Evolutionary conservation across 1,139 yeast species (phyloP), one percentile per base, ranked within the genome.

Genomic region (Geotrichum phurueaensis): DNA sequence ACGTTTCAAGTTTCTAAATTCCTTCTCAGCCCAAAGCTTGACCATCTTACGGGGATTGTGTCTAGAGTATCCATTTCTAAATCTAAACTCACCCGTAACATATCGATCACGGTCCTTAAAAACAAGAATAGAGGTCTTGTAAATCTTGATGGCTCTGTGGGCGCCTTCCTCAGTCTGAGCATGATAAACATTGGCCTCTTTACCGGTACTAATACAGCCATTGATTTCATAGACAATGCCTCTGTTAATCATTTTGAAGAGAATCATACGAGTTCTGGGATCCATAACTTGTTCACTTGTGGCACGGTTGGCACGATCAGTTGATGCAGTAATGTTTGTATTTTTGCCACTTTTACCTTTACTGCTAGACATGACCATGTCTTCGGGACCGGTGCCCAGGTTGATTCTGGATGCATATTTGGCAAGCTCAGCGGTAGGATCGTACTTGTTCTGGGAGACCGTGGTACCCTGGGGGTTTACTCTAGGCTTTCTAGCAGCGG

Each of bases 21-120:
- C 99, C 71, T 95, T 95, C 72, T 95, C 99, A 0, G 99, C 99
- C 99, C 99, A 95, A 43, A 92, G 81, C 72, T 90, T 89, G 63
- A 95, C 97, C 98, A 95, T 94, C 71, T 92, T 92, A 69, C 99
- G 81, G 7, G 99, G 98, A 69, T 95, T 95, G 67, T 91, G 90
- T 69, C 90, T 92, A 63, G 82, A 83, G 67, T 90, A 89, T 15
- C 86, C 83, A 70, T 89, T 88, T 70, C 97, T 79, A 75, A 95
- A 95, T 63, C 99, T 79, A 72, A 84, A 94, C 74, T 95, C 99
- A 50, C 99, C 99, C 70, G 89, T 95, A 18, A 95, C 98, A 69
- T 95, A 95, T 68, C 97, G 77, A 70, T 95, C 98, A 64, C 99
- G 79, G 72, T 95, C 99, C 72, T 92, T 95, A 75, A 95, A 95